Conservation (phyloP, 192 early-diverging fungal species). For the Podila epigama region DNA sequence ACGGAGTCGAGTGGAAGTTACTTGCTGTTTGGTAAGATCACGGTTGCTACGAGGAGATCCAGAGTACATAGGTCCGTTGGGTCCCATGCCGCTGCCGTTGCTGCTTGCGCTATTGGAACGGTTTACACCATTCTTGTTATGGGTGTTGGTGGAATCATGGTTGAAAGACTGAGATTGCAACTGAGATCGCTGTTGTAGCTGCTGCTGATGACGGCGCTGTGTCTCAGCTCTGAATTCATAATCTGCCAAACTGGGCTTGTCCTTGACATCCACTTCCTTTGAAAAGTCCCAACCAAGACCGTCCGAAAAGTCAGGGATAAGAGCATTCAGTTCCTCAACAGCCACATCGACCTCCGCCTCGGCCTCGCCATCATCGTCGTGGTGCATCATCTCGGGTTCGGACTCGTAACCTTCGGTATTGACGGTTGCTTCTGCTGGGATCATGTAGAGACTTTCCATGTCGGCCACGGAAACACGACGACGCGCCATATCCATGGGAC, state of each 20-base stretch:
- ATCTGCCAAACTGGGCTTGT: conserved; percentile 12
- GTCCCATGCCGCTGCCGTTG: conserved; percentile 4
- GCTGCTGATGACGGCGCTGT: background rate
- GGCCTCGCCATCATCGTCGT: conserved; percentile 9
- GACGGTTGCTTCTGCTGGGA: conserved; percentile 4
- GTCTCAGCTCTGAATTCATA: background rate
- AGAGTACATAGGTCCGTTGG: conserved; percentile 1
- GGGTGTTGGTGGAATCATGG: background rate
- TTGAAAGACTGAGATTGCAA: no score
- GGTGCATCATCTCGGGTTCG: conserved; percentile 33
- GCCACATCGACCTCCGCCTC: background rate
- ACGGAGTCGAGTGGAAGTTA: conserved; percentile 12
- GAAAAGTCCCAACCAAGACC: conserved; percentile 37
- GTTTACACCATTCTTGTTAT: conserved; percentile 13
- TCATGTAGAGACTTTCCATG: conserved; percentile 32
- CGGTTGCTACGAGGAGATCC: conserved; percentile 20
- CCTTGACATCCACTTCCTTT: conserved; percentile 1
- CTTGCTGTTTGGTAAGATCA: conserved; percentile 15
- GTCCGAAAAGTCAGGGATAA: conserved; percentile 36
- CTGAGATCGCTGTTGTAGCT: no score
- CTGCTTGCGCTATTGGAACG: conserved; percentile 37
- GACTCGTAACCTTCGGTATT: conserved; percentile 33
- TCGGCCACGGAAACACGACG: conserved; percentile 31
- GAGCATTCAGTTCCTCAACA: background rate
- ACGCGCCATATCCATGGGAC: conserved; percentile 1